A percentile compares a stretch with the other conserved stretches of the same genome.
Evolutionary conservation across 352 stramenopile genomes (phyloP).

Genomic region (Plasmopara viticola): DNA sequence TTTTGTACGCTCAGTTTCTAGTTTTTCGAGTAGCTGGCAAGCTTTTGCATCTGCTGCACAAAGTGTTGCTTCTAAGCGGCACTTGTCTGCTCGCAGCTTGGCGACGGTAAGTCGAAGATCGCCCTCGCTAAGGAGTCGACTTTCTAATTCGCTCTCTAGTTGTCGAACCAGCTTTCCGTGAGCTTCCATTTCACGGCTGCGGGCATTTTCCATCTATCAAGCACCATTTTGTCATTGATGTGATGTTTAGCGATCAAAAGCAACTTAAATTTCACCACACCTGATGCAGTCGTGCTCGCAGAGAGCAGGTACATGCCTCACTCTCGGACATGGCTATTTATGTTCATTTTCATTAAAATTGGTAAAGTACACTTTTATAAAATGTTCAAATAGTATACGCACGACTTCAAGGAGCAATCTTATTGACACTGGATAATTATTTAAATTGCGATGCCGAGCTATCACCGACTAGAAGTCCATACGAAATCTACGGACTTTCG

Average conservation of each 20-base stretch:
- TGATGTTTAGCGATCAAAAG: background rate
- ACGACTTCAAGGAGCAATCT: no score
- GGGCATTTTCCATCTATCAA: slow-evolving; percentile 34
- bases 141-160: slow-evolving; percentile 32
- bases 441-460: slow-evolving; percentile 22
- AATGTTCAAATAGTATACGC: no score
- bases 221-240: background rate
- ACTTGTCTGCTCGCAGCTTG: slow-evolving; percentile 39
- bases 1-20: slow-evolving; percentile 11
- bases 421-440: background rate
- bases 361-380: no score
- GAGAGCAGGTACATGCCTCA: slow-evolving; percentile 14
- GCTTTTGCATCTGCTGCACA: slow-evolving; percentile 12
- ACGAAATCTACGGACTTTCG: slow-evolving; percentile 39
- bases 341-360: background rate
- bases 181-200: slow-evolving; percentile 40
- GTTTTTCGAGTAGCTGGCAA: slow-evolving; percentile 12
- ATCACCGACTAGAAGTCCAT: slow-evolving; percentile 36
- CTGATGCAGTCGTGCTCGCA: slow-evolving; percentile 39
- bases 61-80: slow-evolving; percentile 36
- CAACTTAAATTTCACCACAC: slow-evolving; percentile 1
- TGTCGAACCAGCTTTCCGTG: slow-evolving; percentile 34
- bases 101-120: slow-evolving; percentile 37
- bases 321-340: slow-evolving; percentile 16
- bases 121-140: slow-evolving; percentile 14